Base-by-base conservation (phyloP, 257 asterid species). In the Solanum bulbocastanum region DNA sequence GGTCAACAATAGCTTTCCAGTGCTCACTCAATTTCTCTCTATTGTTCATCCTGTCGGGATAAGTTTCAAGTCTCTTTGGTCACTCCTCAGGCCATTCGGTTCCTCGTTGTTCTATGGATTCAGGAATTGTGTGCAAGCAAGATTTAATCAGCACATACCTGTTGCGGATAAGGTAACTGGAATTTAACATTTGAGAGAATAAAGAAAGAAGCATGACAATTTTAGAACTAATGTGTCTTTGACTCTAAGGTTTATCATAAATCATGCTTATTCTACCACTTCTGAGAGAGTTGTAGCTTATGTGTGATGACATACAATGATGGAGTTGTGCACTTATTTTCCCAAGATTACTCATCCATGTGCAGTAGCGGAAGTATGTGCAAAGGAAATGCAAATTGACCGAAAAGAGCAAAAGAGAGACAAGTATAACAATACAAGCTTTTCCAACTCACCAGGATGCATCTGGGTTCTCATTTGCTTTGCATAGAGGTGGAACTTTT, bases 81-180 rank as follows among this genome's bases (percentile, higher is more conserved):
- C 99, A 97, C 87, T 92, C 99, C 72, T 93, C 94, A 15, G 99
- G 99, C 99, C 99, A 97, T 89, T 97, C 99, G 5, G 95, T 95
- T 72, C 99, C 99, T 39, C 93, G 98, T 89, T 97, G 91, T 92
- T 97, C 99, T 25, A 97, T 92, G 65, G 95, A 92, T 87, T 95
- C 95, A 86, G 99, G 99, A 90, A 94, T 89, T 14, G 91, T 30
- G 82, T 95, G 94, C 88, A 97, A 90, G 91, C 99, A 97, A 79
- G 86, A 90, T 89, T 92, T 92, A 88, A 97, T 85, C 4, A 95
- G 91, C 84, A 89, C 90, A 52, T 96, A 90, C 99, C 99, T 97
- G 91, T 52, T 74, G 71, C 56, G 68, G 23, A 49, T 74, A 32
- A 83, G 81, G 74, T 66, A 90, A 30, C 18, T 44, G 22, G 46